Base-by-base conservation (phyloP, 1,284 basidiomycete species). In the Microbotryum silenes-acaulis region DNA sequence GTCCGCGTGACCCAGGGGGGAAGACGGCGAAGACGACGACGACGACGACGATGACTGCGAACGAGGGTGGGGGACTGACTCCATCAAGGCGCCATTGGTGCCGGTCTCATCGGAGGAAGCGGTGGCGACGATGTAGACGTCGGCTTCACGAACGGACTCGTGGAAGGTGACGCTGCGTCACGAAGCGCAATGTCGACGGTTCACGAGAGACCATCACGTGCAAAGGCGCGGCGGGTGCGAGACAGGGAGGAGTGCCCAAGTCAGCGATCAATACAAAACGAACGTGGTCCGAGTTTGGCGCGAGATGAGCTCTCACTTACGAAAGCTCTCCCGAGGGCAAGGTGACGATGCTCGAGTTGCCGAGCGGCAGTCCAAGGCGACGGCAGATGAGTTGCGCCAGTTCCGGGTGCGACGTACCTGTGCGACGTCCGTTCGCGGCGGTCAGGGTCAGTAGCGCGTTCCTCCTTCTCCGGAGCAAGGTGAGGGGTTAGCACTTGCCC, bases 61-160 rank as follows among this genome's bases (percentile, higher is more conserved):
- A 31, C 31, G 63, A 70, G 21, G 71, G 71, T 6, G 65, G 65
- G 62, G 68, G 21, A 68, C 66, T 37, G 56, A 71, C 66, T 71
- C 70, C 69, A 71, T 68, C 49, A 69, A 51, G 2, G 64, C 62
- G 6, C 61, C 65, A 56, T 75, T 77, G 18, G 77, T 72, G 25
- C 65, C 61, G 14, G 68, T 69, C 53, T 67, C 63, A n/a, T 65
- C 60, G 0, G 62, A 60, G 6, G 65, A 67, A 25, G 72, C 70
- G 5, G 72, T 72, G 77, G 94, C 97, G 82, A 98, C 86, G 77
- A 98, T 97, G 81, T 98, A 98, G 60, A 98, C 96, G 77, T 98
- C 96, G 77, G 91, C 89, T 78, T 98, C 94, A 62, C 94, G 88
- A 42, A 98, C 96, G 60, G 89, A 92, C 78, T 98, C 96, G 61